Evolutionary conservation across 768 basidiomycete species (phyloP).

Genomic region (Trametes gibbosa): DNA sequence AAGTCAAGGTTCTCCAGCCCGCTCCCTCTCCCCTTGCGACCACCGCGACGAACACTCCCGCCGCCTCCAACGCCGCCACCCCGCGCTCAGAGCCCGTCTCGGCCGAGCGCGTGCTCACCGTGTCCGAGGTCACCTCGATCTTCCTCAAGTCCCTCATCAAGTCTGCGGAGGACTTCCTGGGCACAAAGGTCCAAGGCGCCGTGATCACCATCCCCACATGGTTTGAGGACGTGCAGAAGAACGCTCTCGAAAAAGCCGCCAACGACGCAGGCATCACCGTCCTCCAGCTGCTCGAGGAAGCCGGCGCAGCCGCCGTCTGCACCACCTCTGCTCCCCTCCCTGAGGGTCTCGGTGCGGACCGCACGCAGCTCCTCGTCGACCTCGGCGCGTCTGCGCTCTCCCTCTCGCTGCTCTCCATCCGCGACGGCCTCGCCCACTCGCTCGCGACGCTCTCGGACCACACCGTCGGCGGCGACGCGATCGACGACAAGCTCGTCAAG

Average conservation of each 20-base stretch:
- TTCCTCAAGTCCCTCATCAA: slow-evolving; percentile 83
- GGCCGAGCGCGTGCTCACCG: slow-evolving; percentile 70
- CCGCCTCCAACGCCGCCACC: slow-evolving; percentile 65
- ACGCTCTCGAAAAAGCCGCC: slow-evolving; percentile 72
- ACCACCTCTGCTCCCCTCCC: slow-evolving; percentile 49
- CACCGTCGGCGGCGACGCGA: slow-evolving; percentile 60
- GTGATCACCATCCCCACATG: slow-evolving; percentile 81
- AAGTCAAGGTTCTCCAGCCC: slow-evolving; percentile 75
- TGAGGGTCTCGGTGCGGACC: slow-evolving; percentile 48
- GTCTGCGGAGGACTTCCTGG: slow-evolving; percentile 90
- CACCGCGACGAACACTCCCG: slow-evolving; percentile 51
- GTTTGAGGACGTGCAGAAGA: slow-evolving; percentile 67
- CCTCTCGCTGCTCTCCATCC: slow-evolving; percentile 68
- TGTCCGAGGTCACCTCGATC: slow-evolving; percentile 78
- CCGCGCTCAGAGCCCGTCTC: slow-evolving; percentile 71
- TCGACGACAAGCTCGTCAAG: slow-evolving; percentile 81
- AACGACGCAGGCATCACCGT: slow-evolving; percentile 79
- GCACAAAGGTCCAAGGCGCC: slow-evolving; percentile 71
- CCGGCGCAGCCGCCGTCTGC: slow-evolving; percentile 68
- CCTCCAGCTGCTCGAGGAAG: slow-evolving; percentile 84
- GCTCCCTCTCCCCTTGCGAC: slow-evolving; percentile 66
- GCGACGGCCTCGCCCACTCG: slow-evolving; percentile 68
- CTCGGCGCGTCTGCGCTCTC: slow-evolving; percentile 73
- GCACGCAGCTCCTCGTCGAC: slow-evolving; percentile 80
- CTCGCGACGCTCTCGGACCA: slow-evolving; percentile 50